Conservation (phyloP, 441 rosid species). For the Melastoma candidum region DNA sequence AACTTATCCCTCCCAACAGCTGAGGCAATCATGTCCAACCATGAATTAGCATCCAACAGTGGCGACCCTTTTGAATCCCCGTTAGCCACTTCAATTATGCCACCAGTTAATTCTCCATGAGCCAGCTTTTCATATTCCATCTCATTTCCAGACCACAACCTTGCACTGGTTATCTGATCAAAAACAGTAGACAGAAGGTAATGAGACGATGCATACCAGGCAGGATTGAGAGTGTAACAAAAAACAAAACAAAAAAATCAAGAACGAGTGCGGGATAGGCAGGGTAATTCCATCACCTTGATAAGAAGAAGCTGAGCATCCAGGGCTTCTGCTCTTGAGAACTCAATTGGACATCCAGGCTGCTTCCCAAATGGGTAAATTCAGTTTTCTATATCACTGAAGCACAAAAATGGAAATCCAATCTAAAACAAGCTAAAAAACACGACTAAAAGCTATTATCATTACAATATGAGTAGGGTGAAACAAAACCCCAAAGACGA, state of each 20-base stretch:
- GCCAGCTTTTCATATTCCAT: conserved; percentile 32
- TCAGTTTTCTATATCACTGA: not conserved
- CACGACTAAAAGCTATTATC: no score
- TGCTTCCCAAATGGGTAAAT: conserved; percentile 18
- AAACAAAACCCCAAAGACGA: no score
- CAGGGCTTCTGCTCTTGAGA: conserved; percentile 46
- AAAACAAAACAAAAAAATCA: not conserved
- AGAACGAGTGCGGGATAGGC: not conserved
- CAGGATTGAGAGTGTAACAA: conserved; percentile 1
- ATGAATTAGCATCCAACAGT: conserved; percentile 35
- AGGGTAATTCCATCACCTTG: conserved; percentile 35
- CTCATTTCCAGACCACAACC: conserved; percentile 66
- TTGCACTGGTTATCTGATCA: conserved; percentile 72
- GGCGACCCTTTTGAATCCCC: conserved; percentile 37
- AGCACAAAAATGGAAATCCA: not conserved
- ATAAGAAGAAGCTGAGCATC: conserved; percentile 77
- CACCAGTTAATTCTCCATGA: conserved; percentile 22
- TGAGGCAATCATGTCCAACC: conserved; percentile 40
- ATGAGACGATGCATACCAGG: not conserved
- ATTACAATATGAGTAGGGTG: no score
- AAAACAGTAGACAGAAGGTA: conserved; percentile 15
- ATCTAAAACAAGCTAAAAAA: no score
- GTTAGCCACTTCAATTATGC: conserved; percentile 32
- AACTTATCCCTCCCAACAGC: conserved; percentile 39
- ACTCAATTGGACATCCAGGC: conserved; percentile 95